phyloP scores from a whole-genome alignment of 192 early-diverging fungal species.

The Coemansia sp. region DNA sequence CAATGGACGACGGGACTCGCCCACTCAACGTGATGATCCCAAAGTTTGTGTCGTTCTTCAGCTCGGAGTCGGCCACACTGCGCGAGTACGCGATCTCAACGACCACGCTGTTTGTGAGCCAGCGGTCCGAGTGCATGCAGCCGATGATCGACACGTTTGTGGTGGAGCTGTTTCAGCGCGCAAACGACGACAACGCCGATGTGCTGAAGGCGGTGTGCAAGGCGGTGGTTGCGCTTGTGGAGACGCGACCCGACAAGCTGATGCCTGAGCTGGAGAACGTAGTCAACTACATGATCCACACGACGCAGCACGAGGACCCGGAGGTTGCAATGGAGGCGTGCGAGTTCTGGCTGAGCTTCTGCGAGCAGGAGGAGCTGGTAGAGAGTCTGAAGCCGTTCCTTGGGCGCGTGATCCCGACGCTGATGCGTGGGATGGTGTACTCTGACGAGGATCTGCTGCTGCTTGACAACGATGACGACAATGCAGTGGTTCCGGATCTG shows the following conservation, averaged over 20 bases:
- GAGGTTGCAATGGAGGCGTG: conserved; percentile 95
- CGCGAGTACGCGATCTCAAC: conserved; percentile 80
- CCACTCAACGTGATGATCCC: conserved; percentile 86
- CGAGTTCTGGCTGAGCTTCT: conserved; percentile 98
- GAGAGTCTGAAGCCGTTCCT: conserved; percentile 70
- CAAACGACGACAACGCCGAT: conserved; percentile 77
- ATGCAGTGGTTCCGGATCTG: conserved; percentile 82
- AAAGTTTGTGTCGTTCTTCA: conserved; percentile 84
- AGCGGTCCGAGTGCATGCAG: conserved; percentile 66
- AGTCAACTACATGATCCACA: conserved; percentile 94
- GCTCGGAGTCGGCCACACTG: conserved; percentile 70
- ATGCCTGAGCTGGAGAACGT: conserved; percentile 84
- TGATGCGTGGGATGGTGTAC: conserved; percentile 96
- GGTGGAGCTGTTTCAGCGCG: conserved; percentile 73
- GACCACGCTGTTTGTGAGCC: conserved; percentile 84
- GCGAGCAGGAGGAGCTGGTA: conserved; percentile 83
- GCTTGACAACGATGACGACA: conserved; percentile 79
- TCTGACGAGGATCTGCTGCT: conserved; percentile 85
- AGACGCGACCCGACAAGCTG: conserved; percentile 81
- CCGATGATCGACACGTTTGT: conserved; percentile 55
- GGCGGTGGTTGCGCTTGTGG: conserved; percentile 87
- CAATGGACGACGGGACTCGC: conserved; percentile 66
- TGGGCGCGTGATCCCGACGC: conserved; percentile 81
- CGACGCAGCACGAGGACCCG: conserved; percentile 81
- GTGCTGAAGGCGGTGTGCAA: conserved; percentile 94